Evolutionary conservation across 2,329 filamentous ascomycete genomes (phyloP).

Genomic region (Colletotrichum shisoi): DNA sequence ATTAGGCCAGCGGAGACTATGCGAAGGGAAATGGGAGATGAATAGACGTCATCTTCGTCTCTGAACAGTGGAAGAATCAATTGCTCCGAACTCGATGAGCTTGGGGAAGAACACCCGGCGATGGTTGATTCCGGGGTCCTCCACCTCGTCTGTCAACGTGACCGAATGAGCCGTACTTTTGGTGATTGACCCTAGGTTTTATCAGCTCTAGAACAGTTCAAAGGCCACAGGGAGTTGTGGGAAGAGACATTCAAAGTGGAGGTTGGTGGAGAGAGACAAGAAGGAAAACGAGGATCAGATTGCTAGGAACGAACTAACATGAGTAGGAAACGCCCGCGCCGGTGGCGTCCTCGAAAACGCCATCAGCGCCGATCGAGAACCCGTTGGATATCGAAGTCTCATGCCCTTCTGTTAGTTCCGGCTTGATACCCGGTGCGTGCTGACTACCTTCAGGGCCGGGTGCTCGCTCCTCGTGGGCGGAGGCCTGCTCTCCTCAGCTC

Average conservation of each 20-base stretch:
- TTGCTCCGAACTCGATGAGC: too few species aligned
- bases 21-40: too few species aligned
- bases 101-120: too few species aligned
- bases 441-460: slow-evolving; percentile 2
- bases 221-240: neutral
- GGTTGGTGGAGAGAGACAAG: neutral
- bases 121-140: too few species aligned
- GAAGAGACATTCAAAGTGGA: neutral
- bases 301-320: neutral
- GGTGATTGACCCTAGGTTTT: too few species aligned
- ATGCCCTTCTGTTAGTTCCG: neutral
- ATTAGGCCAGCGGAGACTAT: too few species aligned
- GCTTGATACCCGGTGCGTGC: neutral
- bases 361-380: slow-evolving; percentile 5
- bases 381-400: slow-evolving; percentile 2
- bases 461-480: slow-evolving; percentile 1
- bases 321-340: slow-evolving; percentile 1
- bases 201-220: too few species aligned
- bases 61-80: too few species aligned
- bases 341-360: neutral
- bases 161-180: too few species aligned
- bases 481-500: neutral
- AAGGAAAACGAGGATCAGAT: neutral
- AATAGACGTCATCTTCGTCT: too few species aligned
- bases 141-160: too few species aligned